These are phyloP conservation scores for Phlegmacium glaucopus DNA, from an alignment of 768 basidiomycete genomes.

Conservation along the genomic window DNA sequence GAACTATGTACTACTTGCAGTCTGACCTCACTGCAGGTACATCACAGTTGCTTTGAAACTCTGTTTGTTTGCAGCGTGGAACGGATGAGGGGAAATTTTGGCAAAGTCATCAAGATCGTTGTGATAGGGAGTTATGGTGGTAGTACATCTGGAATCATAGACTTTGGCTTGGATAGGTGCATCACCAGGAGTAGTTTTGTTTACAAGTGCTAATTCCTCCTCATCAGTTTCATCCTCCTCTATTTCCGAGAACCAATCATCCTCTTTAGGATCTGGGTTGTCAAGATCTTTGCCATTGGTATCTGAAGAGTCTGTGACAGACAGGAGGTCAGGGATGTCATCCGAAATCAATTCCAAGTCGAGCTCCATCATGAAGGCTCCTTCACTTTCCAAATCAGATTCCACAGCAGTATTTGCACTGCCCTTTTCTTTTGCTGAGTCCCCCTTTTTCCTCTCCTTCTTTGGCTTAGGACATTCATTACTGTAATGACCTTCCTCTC, in stretches of 20 bases:
- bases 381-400: slow-evolving; percentile 7
- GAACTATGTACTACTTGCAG: no score
- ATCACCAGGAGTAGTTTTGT: no score
- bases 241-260: slow-evolving; percentile 7
- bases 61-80: no score
- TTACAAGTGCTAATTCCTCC: no score
- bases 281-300: background rate
- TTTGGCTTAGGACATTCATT: slow-evolving; percentile 13
- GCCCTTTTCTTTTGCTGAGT: background rate
- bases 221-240: slow-evolving; percentile 7
- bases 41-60: no score
- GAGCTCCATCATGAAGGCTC: background rate
- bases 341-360: background rate
- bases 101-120: slow-evolving; percentile 18
- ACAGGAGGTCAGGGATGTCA: background rate
- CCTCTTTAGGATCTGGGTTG: background rate
- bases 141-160: slow-evolving; percentile 26
- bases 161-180: slow-evolving; percentile 6
- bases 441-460: background rate
- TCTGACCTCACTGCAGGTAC: no score
- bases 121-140: slow-evolving; percentile 26
- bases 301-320: background rate
- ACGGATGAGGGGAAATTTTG: slow-evolving; percentile 18
- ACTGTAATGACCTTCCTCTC: slow-evolving; percentile 21
- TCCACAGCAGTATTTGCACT: slow-evolving; percentile 9